Percentiles rank a stretch among this genome's conserved stretches.
These are phyloP conservation scores for Tetrahymena malaccensis DNA, from an alignment of 73 alveolate species.

Conservation along the genomic window DNA sequence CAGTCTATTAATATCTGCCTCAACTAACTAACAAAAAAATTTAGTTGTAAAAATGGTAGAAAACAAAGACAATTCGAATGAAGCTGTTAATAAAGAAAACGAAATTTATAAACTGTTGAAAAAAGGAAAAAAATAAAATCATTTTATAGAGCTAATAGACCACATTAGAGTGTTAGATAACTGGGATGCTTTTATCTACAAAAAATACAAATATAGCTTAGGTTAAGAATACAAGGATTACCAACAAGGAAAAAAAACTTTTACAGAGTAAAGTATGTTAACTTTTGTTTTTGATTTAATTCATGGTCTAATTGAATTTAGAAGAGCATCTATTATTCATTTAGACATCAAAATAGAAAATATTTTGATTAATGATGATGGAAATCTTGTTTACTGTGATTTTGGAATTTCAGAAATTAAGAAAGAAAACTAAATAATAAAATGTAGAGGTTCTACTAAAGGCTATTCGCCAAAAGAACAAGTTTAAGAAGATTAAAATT, in stretches of 20 bases:
- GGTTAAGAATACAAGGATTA: not conserved
- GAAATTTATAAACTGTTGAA: too few species aligned
- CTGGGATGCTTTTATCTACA: not conserved
- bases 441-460: not conserved
- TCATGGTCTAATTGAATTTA: not conserved
- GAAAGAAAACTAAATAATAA: too few species aligned
- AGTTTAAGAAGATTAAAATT: not conserved
- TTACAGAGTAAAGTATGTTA: not conserved
- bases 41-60: too few species aligned
- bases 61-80: too few species aligned
- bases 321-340: not conserved
- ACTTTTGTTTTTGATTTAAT: not conserved
- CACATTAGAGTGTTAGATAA: too few species aligned
- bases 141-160: not conserved
- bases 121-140: too few species aligned
- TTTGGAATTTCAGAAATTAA: not conserved
- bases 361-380: not conserved
- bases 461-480: not conserved
- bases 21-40: too few species aligned
- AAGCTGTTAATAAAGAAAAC: not conserved
- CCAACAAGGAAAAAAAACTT: too few species aligned
- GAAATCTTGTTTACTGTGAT: not conserved
- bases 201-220: not conserved
- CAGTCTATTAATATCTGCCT: not conserved
- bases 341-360: not conserved